Percentiles rank a stretch among this genome's conserved stretches.
phyloP scores from a whole-genome alignment of 345 rosid species.

The Eutrema yunnanense region DNA sequence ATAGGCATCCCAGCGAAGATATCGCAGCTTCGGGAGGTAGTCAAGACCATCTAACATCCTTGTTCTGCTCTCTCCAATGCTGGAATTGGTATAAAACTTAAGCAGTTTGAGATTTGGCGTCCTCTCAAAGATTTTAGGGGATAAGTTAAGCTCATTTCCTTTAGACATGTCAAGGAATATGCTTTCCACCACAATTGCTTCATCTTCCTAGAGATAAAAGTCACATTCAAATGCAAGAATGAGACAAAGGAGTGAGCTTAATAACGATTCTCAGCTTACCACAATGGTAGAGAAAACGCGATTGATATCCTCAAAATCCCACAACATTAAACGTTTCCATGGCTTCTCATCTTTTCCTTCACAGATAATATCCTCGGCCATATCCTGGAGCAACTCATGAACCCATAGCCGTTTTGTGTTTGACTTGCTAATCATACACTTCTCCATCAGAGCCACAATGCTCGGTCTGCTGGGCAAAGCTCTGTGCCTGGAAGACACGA shows the following conservation, averaged over 20 bases:
- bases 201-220: slow-evolving; percentile 3
- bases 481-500: slow-evolving; percentile 21
- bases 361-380: slow-evolving; percentile 22
- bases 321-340: slow-evolving; percentile 26
- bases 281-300: slow-evolving; percentile 1
- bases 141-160: slow-evolving; percentile 8
- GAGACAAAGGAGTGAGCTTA: neutral
- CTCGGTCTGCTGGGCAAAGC: slow-evolving; percentile 18
- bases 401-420: slow-evolving; percentile 19
- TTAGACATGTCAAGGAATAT: slow-evolving; percentile 12
- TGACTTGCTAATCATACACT: slow-evolving; percentile 22
- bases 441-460: slow-evolving; percentile 21
- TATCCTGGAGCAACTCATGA: slow-evolving; percentile 29
- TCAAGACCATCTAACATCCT: slow-evolving; percentile 18
- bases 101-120: slow-evolving; percentile 26
- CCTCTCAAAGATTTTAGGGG: slow-evolving; percentile 10
- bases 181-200: slow-evolving; percentile 24
- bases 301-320: slow-evolving; percentile 27
- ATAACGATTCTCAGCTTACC: neutral
- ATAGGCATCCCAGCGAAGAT: slow-evolving; percentile 18
- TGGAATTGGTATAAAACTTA: neutral
- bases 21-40: neutral
- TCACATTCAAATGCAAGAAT: neutral
- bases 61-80: neutral
- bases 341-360: slow-evolving; percentile 14